Evolutionary conservation across 225 moss, liverwort and hornwort species (phyloP).

Genomic region (Physcomitrium patens): DNA sequence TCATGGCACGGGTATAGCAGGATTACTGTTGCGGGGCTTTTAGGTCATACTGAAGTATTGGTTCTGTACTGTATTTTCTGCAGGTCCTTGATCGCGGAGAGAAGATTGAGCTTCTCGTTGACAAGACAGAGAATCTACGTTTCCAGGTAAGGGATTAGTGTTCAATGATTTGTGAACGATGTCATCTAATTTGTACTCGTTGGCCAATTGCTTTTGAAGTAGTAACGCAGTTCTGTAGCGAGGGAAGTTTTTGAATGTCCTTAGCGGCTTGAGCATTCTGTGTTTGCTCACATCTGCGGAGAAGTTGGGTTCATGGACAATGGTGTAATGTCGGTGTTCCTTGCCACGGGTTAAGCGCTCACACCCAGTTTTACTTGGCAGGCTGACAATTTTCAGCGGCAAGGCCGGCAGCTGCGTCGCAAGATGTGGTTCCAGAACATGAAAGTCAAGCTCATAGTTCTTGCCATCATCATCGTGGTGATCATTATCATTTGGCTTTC

Average conservation of each 20-base stretch:
- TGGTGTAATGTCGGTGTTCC: no score
- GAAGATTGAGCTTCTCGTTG: conserved; percentile 96
- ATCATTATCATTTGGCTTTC: conserved; percentile 69
- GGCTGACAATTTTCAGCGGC: conserved; percentile 62
- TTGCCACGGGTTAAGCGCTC: background rate
- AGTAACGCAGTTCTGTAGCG: no score
- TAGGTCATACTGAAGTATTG: background rate
- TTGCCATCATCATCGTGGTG: conserved; percentile 60
- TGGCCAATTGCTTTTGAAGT: no score
- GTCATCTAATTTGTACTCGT: background rate
- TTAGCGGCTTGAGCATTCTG: no score
- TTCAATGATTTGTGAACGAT: background rate
- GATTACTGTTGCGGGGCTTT: background rate
- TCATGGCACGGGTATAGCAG: background rate
- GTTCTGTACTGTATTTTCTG: background rate
- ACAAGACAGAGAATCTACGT: conserved; percentile 94
- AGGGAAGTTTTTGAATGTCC: no score
- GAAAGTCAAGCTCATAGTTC: conserved; percentile 72
- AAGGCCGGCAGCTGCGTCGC: conserved; percentile 60
- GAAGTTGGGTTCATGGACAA: no score
- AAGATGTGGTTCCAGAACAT: conserved; percentile 78
- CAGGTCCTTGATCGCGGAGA: conserved; percentile 99
- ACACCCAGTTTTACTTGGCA: conserved; percentile 8
- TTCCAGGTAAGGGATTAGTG: conserved; percentile 54
- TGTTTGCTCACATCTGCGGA: no score